These are phyloP conservation scores for Tricholoma matsutake DNA, from an alignment of 768 basidiomycete species.

Conservation along the genomic window DNA sequence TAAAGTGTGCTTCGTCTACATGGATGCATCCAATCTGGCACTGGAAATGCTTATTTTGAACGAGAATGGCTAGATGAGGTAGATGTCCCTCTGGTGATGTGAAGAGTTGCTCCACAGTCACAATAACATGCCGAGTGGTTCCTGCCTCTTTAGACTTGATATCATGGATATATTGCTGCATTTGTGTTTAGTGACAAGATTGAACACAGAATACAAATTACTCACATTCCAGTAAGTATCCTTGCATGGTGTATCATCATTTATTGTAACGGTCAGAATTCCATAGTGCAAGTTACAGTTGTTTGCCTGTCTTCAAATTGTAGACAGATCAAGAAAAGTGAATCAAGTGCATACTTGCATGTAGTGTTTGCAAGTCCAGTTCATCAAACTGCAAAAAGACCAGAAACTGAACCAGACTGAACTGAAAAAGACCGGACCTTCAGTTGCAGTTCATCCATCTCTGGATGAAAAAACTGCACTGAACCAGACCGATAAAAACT, in stretches of 20 bases:
- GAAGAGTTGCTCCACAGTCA: conserved; percentile 19
- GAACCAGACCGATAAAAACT: too few species aligned
- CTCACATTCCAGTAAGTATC: conserved; percentile 18
- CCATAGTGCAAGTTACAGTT: conserved; percentile 17
- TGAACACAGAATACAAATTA: not conserved
- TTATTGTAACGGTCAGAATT: conserved; percentile 19
- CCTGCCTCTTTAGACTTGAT: not conserved
- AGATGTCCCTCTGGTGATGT: conserved; percentile 17
- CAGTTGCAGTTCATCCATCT: too few species aligned
- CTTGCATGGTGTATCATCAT: conserved; percentile 21
- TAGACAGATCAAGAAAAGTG: not conserved
- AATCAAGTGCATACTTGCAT: not conserved
- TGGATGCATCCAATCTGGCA: conserved; percentile 8
- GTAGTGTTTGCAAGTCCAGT: too few species aligned
- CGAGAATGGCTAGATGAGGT: conserved; percentile 2
- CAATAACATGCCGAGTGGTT: conserved; percentile 13
- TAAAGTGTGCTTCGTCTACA: conserved; percentile 25
- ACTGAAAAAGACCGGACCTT: too few species aligned
- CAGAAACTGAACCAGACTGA: too few species aligned
- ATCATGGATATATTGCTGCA: conserved; percentile 9
- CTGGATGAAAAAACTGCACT: too few species aligned
- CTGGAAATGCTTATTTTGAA: conserved; percentile 6
- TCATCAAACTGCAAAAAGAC: too few species aligned
- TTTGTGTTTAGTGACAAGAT: not conserved
- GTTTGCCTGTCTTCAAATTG: not conserved